Base-by-base conservation (phyloP, 768 basidiomycete species). In the Hericium alpestre region DNA sequence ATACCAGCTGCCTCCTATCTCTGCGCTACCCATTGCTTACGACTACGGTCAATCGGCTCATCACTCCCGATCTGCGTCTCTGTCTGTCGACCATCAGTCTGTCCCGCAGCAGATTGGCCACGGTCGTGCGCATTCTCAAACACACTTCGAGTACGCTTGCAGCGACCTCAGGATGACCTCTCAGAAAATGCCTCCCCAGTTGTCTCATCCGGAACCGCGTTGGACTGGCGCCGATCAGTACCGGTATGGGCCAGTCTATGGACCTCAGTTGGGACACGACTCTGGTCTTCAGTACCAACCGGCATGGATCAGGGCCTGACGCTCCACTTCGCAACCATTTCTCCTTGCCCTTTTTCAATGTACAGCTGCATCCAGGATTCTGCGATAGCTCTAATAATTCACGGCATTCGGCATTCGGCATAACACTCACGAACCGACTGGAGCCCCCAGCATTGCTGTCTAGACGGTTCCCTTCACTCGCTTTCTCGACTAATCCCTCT, bases 241-340 rank as follows among this genome's bases (percentile, higher is more conserved):
- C 62, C 68, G 67, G 39, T 79, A 78, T 39, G 65, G 65, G 69
- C 51, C 70, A 71, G 55, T 68, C 65, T 62, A 74, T 71, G 60
- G 72, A 65, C 75, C 74, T 57, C 67, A 75, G 22, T 76, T 79
- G 57, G 72, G 69, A 23, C 73, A 73, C 52, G 72, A 74, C 25
- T 71, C 72, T 51, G 63, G 74, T 51, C 61, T 77, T 63, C 71
- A 72, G 64, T 72, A 76, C 65, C 79, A 76, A 60, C 71, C 80
- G 46, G 66, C 76, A 50, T 80, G 79, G 79, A 69, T 79, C 61
- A 73, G 72, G 64, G 73, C 74, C 46, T 81, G 70, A 79, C 40
- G 11, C 51, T 40, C 38, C 56, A 58, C 39, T 25, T 49, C 51
- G 47, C 38, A 12, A 10, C 49, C 57, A 13, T 56, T 61, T 58